Conservation (phyloP, 2,329 filamentous ascomycete species). For the Nemania abortiva region DNA sequence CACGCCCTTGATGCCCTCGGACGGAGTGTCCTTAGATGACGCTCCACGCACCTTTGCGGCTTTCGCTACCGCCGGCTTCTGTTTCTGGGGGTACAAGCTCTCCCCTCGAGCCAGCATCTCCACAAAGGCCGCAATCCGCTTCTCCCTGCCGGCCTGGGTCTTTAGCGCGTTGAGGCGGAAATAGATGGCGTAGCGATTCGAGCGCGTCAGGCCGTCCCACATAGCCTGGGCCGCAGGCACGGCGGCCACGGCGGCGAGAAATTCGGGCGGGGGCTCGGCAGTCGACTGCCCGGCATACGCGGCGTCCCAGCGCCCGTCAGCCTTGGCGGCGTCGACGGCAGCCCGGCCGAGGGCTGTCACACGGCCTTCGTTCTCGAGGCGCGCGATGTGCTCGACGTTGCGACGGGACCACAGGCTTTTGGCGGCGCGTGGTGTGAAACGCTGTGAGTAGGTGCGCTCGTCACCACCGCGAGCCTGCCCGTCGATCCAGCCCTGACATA, state of each 20-base stretch:
- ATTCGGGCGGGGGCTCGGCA: constrained; percentile 62
- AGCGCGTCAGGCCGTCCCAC: constrained; percentile 39
- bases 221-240: constrained; percentile 40
- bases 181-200: constrained; percentile 45
- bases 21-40: not conserved
- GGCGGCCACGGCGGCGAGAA: constrained; percentile 51
- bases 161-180: constrained; percentile 45
- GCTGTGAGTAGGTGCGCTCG: constrained; percentile 63
- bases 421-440: constrained; percentile 68
- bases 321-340: constrained; percentile 66
- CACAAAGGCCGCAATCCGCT: constrained; percentile 45
- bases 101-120: constrained; percentile 44
- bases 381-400: constrained; percentile 65
- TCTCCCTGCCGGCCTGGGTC: constrained; percentile 44
- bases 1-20: not conserved
- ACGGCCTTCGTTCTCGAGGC: constrained; percentile 58
- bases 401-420: constrained; percentile 70
- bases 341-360: constrained; percentile 63
- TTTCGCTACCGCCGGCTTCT: constrained; percentile 11
- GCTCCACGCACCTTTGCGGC: too few relatives aligned
- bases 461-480: constrained; percentile 62
- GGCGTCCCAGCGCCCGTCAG: constrained; percentile 68
- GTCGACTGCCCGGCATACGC: constrained; percentile 66
- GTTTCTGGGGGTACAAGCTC: constrained; percentile 41
- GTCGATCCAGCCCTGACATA: constrained; percentile 75